Conservation (phyloP, 164 flowering plant genomes). For the Aristolochia contorta region DNA sequence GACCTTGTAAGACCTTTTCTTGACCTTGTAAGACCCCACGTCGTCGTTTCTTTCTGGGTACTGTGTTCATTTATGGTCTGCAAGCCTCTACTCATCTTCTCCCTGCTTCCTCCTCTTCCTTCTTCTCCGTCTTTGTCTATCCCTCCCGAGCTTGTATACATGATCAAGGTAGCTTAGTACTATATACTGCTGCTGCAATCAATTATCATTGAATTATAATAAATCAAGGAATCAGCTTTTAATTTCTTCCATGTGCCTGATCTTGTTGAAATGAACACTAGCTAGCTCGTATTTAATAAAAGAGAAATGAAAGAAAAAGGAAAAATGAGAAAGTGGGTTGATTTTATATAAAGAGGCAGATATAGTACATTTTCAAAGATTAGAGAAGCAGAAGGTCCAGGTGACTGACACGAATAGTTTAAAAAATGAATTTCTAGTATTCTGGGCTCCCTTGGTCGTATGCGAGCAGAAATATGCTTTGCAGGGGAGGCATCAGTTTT, state of each 20-base stretch:
- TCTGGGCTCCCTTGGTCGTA: slow-evolving; percentile 9
- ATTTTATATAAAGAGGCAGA: not conserved
- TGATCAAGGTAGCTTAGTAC: not conserved
- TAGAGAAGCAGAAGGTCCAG: not conserved
- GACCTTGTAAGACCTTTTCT: slow-evolving; percentile 97
- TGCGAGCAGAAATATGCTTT: slow-evolving; percentile 22
- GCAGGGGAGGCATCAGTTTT: slow-evolving; percentile 25
- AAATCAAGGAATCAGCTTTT: not conserved
- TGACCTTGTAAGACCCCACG: slow-evolving; percentile 86
- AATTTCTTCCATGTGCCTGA: not conserved
- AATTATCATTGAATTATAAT: too few relatives aligned
- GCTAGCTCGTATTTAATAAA: not conserved
- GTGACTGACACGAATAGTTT: not conserved
- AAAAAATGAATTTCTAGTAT: not conserved
- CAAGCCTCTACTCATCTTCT: slow-evolving; percentile 2
- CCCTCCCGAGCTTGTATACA: slow-evolving; percentile 72
- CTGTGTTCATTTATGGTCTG: not conserved
- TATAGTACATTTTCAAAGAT: not conserved
- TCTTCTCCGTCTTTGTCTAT: slow-evolving; percentile 64
- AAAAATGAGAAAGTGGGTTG: too few relatives aligned
- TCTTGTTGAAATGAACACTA: not conserved
- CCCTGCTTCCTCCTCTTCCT: slow-evolving; percentile 24
- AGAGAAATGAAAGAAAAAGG: not conserved
- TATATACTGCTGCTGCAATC: too few relatives aligned
- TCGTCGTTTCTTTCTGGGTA: slow-evolving; percentile 1